Evolutionary conservation across 768 basidiomycete genomes (phyloP), one percentile per base, ranked within the genome.

Genomic region (Crepidotus variabilis): DNA sequence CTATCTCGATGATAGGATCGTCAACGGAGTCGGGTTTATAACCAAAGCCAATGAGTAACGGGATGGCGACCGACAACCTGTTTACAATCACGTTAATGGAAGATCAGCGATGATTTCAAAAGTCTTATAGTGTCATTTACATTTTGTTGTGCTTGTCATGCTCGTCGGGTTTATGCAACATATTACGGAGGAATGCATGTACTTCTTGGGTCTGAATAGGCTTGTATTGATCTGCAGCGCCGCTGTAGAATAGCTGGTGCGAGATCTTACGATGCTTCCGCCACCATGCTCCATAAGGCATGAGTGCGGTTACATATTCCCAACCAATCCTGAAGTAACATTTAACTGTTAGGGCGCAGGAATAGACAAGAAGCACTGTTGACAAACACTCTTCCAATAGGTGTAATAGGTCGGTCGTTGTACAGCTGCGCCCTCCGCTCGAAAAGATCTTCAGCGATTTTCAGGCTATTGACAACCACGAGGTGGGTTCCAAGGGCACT

Each of bases 381-480:
- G 1, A 55, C 50, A 16, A 36, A 59, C 58, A 59, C 28, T 14
- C 39, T 55, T 9, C 46, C 16, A 16, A 57, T 54, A 18, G 55
- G 55, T 10, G n/a, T 50, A 11, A 72, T 70, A 20, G 78, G 80
- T 4, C 78, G 71, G 53, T 73, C 75, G 13, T 77, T 76, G 51
- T 79, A 80, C n/a, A 74, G 73, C 1, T 73, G 68, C 0, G 76
- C 75, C n/a, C 75, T 71, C 54, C 77, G 78, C 60, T 80, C 78
- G 10, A 80, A 63, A 2, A 62, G 32, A n/a, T 46, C 34, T 21
- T 33, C 48, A 11, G 52, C 59, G 21, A 59, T 60, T 48, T 71
- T 57, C n/a, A 54, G 32, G 2, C 59, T 56, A 51, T 71, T 69
- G 34, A 69, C 52, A 14, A 71, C 28, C n/a, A 71, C 43, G 10